Conservation (phyloP, 768 basidiomycete species). For the Suillus ampliporus region DNA sequence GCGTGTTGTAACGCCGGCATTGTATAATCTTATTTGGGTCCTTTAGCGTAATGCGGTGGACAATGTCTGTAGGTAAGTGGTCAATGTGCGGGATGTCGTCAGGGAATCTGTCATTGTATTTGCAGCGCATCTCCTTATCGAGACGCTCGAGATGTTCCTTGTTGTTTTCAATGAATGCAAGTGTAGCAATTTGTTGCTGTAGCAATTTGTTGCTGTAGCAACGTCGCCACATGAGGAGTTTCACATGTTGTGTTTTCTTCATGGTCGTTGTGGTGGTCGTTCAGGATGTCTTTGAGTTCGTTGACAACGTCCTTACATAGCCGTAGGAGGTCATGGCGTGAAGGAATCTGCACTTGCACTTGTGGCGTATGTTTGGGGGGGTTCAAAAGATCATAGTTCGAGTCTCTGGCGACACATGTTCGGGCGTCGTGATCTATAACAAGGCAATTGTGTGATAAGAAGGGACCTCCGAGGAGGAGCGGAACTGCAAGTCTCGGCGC, state of each 20-base stretch:
- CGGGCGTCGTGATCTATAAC: conserved; percentile 29
- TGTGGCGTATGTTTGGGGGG: neutral
- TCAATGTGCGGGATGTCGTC: conserved; percentile 30
- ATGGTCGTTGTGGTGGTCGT: no score
- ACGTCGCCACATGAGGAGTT: no score
- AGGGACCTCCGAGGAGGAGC: conserved; percentile 42
- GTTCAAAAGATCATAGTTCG: neutral
- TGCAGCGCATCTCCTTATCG: no score
- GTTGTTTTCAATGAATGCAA: neutral
- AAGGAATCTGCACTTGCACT: neutral
- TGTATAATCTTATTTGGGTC: conserved; percentile 32
- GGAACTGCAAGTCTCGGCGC: conserved; percentile 29
- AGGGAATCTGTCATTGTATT: conserved; percentile 31
- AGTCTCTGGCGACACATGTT: conserved; percentile 12
- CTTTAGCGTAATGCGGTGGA: conserved; percentile 32
- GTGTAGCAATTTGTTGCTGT: neutral
- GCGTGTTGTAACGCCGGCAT: conserved; percentile 36
- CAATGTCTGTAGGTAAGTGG: conserved; percentile 27
- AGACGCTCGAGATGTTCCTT: no score
- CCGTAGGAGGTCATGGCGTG: no score
- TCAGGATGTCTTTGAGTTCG: conserved; percentile 4
- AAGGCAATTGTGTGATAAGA: conserved; percentile 21
- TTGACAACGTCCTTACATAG: neutral
- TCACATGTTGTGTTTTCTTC: no score
- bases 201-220: no score